Percentiles rank a stretch among this genome's conserved stretches.
Conservation (phyloP, 331 rosid genomes). For the Prunus yedoensis region DNA sequence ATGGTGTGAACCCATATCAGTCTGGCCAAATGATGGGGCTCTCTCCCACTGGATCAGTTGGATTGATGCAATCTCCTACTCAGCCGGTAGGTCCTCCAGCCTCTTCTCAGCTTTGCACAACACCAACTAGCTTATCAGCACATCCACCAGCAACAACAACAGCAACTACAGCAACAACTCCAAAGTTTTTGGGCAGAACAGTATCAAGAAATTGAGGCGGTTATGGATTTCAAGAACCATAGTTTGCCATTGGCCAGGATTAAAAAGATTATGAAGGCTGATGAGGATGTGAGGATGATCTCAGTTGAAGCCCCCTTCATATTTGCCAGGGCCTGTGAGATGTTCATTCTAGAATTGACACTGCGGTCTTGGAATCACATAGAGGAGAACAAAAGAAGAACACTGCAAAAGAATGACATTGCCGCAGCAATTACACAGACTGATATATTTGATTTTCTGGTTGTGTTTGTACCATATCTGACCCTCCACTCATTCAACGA, state of each 20-base stretch:
- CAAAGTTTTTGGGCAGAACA: constrained; percentile 42
- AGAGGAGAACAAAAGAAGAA: constrained; percentile 53
- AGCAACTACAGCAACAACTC: constrained; percentile 45
- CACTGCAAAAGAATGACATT: constrained; percentile 61
- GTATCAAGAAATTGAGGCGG: constrained; percentile 38
- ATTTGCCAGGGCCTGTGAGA: constrained; percentile 72
- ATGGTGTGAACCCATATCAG: constrained; percentile 32
- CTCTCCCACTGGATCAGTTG: constrained; percentile 27
- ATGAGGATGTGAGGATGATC: constrained; percentile 59
- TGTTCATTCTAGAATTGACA: constrained; percentile 70
- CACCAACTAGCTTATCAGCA: constrained; percentile 41
- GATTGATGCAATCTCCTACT: constrained; percentile 33
- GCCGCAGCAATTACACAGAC: constrained; percentile 56
- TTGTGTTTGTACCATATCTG: neutral
- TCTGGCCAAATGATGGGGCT: constrained; percentile 37
- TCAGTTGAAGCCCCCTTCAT: constrained; percentile 66
- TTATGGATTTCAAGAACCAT: constrained; percentile 38
- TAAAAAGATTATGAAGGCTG: constrained; percentile 68
- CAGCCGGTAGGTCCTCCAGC: constrained; percentile 31
- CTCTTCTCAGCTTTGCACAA: constrained; percentile 38
- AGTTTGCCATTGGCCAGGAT: constrained; percentile 61
- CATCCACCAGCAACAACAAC: constrained; percentile 45
- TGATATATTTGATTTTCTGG: constrained; percentile 65
- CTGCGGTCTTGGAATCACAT: constrained; percentile 58
- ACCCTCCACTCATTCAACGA: too few relatives aligned